These are phyloP conservation scores for Aspergillus sp. DNA, from an alignment of 2,329 filamentous ascomycete genomes.

Conservation along the genomic window DNA sequence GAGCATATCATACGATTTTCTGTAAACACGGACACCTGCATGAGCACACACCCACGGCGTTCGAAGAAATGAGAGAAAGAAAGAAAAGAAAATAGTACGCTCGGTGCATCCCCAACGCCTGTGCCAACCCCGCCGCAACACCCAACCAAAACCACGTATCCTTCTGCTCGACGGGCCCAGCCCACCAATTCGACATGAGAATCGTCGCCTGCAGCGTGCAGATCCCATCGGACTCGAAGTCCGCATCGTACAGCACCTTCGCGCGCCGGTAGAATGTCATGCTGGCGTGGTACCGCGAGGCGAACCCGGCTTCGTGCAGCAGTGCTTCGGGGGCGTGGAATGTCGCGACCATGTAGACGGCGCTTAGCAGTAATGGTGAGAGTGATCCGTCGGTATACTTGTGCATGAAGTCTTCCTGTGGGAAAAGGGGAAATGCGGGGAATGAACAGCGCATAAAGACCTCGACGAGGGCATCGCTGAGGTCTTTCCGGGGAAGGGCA, in stretches of 20 bases:
- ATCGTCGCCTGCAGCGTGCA: slow-evolving; percentile 1
- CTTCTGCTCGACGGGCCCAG: not conserved
- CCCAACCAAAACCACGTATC: slow-evolving; percentile 7
- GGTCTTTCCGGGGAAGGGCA: not conserved
- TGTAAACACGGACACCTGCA: not conserved
- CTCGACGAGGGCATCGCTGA: not conserved
- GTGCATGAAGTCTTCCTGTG: not conserved
- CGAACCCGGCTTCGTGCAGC: not conserved
- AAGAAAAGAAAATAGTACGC: not conserved
- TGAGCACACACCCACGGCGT: not conserved
- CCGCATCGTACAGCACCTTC: slow-evolving; percentile 1
- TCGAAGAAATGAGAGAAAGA: not conserved
- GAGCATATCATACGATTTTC: slow-evolving; percentile 5
- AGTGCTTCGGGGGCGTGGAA: not conserved
- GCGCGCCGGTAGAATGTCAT: slow-evolving; percentile 2
- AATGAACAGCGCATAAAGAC: not conserved
- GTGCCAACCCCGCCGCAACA: not conserved
- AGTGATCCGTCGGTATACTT: not conserved
- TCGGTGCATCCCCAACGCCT: slow-evolving; percentile 3
- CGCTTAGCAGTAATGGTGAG: not conserved
- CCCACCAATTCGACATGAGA: slow-evolving; percentile 6
- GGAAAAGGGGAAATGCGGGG: not conserved
- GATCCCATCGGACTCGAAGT: slow-evolving; percentile 4
- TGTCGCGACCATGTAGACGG: not conserved
- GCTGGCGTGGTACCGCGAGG: slow-evolving; percentile 1